Conservation (phyloP, 2,329 filamentous ascomycete genomes). For the Cladorrhinum sp. region DNA sequence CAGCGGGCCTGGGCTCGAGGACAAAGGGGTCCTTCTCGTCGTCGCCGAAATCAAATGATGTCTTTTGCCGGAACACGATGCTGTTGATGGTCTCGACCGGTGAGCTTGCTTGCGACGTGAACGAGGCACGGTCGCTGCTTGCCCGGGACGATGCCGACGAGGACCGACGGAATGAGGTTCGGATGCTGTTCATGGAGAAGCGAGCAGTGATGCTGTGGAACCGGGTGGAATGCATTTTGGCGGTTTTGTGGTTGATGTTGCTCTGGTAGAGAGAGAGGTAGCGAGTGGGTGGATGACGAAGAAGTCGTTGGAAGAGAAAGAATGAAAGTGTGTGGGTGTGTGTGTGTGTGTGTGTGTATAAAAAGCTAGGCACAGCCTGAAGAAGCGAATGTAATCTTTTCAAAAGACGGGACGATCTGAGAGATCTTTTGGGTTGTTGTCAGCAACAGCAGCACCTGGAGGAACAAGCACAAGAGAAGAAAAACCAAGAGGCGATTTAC, state of each 20-base stretch:
- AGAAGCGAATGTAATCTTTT: constrained; percentile 10
- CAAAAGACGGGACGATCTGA: constrained; percentile 23
- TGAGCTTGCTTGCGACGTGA: constrained; percentile 44
- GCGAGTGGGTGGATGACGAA: constrained; percentile 10
- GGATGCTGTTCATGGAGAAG: constrained; percentile 48
- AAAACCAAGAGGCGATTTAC: constrained; percentile 2
- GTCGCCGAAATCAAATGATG: constrained; percentile 54
- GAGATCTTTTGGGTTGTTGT: constrained; percentile 15
- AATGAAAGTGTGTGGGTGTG: neutral
- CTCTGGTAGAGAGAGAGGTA: neutral
- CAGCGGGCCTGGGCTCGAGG: constrained; percentile 59
- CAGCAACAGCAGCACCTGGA: constrained; percentile 11
- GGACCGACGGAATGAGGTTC: constrained; percentile 52
- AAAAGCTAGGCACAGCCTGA: constrained; percentile 18
- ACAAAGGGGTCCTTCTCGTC: constrained; percentile 57
- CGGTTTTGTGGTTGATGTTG: constrained; percentile 3
- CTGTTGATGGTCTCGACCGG: constrained; percentile 53
- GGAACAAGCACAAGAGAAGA: constrained; percentile 12
- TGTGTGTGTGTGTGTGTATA: too few species aligned
- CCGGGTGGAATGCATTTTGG: constrained; percentile 46
- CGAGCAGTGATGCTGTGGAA: constrained; percentile 50
- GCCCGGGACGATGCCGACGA: constrained; percentile 42
- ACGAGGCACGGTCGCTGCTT: constrained; percentile 41
- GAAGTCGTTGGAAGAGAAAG: constrained; percentile 9
- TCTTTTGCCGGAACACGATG: constrained; percentile 56